Conservation (phyloP, 345 rosid species). For the Lepidium didymum region DNA sequence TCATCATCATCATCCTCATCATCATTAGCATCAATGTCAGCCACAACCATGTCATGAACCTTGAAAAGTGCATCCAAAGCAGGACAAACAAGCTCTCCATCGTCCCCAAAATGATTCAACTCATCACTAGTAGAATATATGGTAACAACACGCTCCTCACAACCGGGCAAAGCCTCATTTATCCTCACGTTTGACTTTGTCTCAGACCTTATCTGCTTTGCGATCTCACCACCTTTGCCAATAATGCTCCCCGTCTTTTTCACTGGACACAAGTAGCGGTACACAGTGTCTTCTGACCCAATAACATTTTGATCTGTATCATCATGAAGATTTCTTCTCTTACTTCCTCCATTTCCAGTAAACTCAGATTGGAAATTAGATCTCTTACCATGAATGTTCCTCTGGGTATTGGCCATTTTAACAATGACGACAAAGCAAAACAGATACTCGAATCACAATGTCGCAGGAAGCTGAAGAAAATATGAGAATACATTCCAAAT, state of each 20-base stretch:
- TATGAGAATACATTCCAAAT: not conserved
- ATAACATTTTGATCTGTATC: conserved; percentile 51
- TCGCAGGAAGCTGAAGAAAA: not conserved
- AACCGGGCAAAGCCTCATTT: conserved; percentile 51
- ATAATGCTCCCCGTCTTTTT: conserved; percentile 62
- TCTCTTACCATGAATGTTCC: conserved; percentile 56
- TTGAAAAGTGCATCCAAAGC: conserved; percentile 73
- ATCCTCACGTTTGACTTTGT: conserved; percentile 59
- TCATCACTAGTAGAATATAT: conserved; percentile 56
- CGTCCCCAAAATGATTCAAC: conserved; percentile 44
- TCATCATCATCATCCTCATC: conserved; percentile 30
- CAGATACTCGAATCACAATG: not conserved
- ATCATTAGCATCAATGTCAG: not conserved
- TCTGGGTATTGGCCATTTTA: conserved; percentile 47
- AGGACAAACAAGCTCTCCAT: conserved; percentile 46
- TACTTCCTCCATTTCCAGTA: conserved; percentile 41
- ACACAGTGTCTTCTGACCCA: conserved; percentile 54
- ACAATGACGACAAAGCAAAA: not conserved
- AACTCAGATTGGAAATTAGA: conserved; percentile 47
- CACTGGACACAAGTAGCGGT: conserved; percentile 57
- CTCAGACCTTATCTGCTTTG: conserved; percentile 58
- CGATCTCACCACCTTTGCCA: conserved; percentile 72
- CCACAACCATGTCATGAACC: conserved; percentile 48
- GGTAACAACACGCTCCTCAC: conserved; percentile 67
- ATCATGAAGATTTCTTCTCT: conserved; percentile 52